These are phyloP conservation scores for Pugionium cornutum DNA, from an alignment of 345 rosid species.

Conservation along the genomic window DNA sequence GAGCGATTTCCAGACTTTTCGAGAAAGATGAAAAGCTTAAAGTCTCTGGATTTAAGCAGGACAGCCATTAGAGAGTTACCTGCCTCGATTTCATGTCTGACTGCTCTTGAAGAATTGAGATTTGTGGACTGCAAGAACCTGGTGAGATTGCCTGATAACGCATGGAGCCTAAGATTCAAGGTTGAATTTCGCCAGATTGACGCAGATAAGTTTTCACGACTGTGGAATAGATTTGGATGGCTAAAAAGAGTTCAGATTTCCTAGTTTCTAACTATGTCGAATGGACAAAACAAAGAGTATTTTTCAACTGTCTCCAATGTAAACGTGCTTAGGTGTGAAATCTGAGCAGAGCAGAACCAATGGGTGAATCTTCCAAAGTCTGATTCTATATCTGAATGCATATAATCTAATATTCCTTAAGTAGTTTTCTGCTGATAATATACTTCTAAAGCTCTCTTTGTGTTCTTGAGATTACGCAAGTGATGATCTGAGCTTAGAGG, in stretches of 20 bases:
- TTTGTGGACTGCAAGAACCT: slow-evolving; percentile 13
- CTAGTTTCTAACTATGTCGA: background rate
- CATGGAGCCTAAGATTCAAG: slow-evolving; percentile 30
- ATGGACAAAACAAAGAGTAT: background rate
- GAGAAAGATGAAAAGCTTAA: slow-evolving; percentile 36
- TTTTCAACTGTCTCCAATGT: background rate
- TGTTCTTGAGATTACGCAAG: background rate
- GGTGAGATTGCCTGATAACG: slow-evolving; percentile 26
- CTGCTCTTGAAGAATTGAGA: slow-evolving; percentile 37
- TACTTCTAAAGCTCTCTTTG: background rate
- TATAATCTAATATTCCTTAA: background rate
- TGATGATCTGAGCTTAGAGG: no score
- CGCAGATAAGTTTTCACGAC: slow-evolving; percentile 29
- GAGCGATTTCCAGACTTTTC: slow-evolving; percentile 22
- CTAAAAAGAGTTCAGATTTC: slow-evolving; percentile 27
- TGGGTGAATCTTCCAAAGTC: background rate
- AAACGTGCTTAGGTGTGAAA: background rate
- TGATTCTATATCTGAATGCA: slow-evolving; percentile 1
- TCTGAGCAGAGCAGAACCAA: background rate
- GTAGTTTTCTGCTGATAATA: background rate
- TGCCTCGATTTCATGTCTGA: slow-evolving; percentile 18
- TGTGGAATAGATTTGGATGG: slow-evolving; percentile 33
- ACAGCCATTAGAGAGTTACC: slow-evolving; percentile 23
- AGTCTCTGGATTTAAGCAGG: slow-evolving; percentile 29
- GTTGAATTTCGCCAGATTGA: slow-evolving; percentile 35